Evolutionary conservation across 2,329 filamentous ascomycete genomes (phyloP), one percentile per base, ranked within the genome.

Genomic region (Cercospora zeae-maydis): DNA sequence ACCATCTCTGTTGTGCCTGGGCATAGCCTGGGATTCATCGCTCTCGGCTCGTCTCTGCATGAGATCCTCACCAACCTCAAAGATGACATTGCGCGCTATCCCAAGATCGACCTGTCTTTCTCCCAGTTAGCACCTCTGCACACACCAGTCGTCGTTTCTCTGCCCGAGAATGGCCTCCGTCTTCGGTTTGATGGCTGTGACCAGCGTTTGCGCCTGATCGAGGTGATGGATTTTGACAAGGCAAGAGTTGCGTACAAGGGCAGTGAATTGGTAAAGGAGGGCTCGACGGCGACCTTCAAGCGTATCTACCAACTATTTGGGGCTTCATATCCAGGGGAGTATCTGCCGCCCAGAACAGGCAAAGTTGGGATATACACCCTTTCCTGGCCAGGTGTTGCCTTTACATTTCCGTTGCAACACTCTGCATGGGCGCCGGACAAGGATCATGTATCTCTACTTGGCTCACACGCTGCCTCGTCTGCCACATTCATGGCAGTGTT

Each of bases 111-210:
- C 70, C 81, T 97, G 34, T 83, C 88, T 49, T 96, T 95, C 78
- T 92, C 92, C 30, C 83, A 87, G n/a, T 80, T 85, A 14, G 80
- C 86, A 11, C 93, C 95, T 3, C 83, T 97, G 34, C 82, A 82
- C 33, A 85, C 91, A 30, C 91, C 92, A 0, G 84, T 97, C 16
- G 81, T 91, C 47, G 78, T 98, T 60, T 83, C 83, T 16, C 84
- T 99, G 3, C 90, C 93, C 0, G 84, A 86, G 3, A 99, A 98
- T 77, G 95, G 95, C 30, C 77, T 99, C 31, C 89, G 93, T 11
- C 80, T 99, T 58, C 91, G 91, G 45, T 99, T 99, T 74, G 95
- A 99, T 74, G 95, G 93, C 0, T 88, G 91, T 3, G 93, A 98
- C 72, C 95, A 99, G 77, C 87, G 93, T 36, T 80, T 99, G 45